Percentiles rank a stretch among this genome's conserved stretches.
Conservation (phyloP, 2,329 filamentous ascomycete genomes). For the Paradendryphiella salina region DNA sequence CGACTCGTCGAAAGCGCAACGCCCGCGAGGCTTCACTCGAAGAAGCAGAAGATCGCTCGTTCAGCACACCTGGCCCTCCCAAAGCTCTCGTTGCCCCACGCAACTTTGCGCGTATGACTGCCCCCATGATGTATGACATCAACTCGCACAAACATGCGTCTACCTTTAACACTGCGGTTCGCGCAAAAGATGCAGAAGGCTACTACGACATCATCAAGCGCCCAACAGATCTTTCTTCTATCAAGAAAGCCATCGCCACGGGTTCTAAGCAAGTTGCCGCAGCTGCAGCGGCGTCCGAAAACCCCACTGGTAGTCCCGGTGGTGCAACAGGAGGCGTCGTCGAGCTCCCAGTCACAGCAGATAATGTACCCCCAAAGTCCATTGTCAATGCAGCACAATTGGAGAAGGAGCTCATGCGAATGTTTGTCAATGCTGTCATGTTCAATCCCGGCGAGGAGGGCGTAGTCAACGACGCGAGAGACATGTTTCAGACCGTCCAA, state of each 20-base stretch:
- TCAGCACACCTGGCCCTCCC: slow-evolving; percentile 31
- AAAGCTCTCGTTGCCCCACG: slow-evolving; percentile 50
- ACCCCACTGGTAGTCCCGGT: slow-evolving; percentile 63
- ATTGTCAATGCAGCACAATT: slow-evolving; percentile 94
- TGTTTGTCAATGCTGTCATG: slow-evolving; percentile 99
- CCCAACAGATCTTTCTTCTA: slow-evolving; percentile 57
- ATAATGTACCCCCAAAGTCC: slow-evolving; percentile 80
- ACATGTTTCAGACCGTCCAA: slow-evolving; percentile 89
- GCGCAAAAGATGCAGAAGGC: slow-evolving; percentile 55
- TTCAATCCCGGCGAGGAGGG: slow-evolving; percentile 93
- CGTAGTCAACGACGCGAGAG: slow-evolving; percentile 81
- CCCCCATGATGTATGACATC: slow-evolving; percentile 57
- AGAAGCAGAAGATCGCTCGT: slow-evolving; percentile 35
- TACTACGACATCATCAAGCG: slow-evolving; percentile 58
- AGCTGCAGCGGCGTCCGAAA: slow-evolving; percentile 53
- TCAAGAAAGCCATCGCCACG: slow-evolving; percentile 54
- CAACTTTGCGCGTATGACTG: slow-evolving; percentile 54
- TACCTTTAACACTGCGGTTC: slow-evolving; percentile 55
- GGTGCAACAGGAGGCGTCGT: slow-evolving; percentile 51
- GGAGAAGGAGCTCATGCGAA: slow-evolving; percentile 89
- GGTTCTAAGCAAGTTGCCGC: slow-evolving; percentile 62
- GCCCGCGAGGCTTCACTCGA: slow-evolving; percentile 39
- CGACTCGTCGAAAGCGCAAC: slow-evolving; percentile 50
- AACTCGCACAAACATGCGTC: slow-evolving; percentile 56
- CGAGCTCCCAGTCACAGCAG: slow-evolving; percentile 67